phyloP scores from a whole-genome alignment of 140 eudicot species.

The Oenanthe javanica region DNA sequence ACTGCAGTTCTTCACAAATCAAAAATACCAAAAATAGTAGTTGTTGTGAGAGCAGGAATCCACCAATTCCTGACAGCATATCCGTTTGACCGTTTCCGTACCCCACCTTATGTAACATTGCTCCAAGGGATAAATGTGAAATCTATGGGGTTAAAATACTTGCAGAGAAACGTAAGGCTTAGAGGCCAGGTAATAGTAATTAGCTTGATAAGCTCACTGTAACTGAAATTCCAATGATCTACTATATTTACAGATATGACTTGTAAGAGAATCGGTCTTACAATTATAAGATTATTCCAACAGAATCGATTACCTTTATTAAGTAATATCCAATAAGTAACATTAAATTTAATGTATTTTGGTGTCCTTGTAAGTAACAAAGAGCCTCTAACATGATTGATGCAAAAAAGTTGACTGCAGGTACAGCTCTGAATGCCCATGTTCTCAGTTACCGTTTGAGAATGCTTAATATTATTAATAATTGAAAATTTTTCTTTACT shows the following conservation, averaged over 20 bases:
- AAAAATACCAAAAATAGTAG: no score
- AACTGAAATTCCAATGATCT: not conserved
- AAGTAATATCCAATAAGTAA: not conserved
- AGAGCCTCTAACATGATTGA: not conserved
- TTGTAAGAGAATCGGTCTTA: not conserved
- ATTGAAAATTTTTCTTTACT: not conserved
- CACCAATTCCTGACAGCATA: no score
- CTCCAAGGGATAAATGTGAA: not conserved
- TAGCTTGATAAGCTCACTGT: not conserved
- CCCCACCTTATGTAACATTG: no score
- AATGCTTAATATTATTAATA: not conserved
- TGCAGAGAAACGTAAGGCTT: not conserved
- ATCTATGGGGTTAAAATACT: not conserved
- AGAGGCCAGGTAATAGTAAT: not conserved
- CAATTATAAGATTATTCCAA: not conserved
- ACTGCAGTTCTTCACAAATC: no score
- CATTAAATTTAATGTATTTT: not conserved
- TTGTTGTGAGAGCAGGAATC: no score
- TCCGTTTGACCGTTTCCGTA: no score
- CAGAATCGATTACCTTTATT: not conserved
- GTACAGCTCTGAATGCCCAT: not conserved
- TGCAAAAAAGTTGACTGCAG: not conserved
- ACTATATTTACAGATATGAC: not conserved
- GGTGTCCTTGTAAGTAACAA: not conserved
- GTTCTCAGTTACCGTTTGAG: not conserved